These are phyloP conservation scores for Paraconiothyrium sp. DNA, from an alignment of 2,329 filamentous ascomycete species.

Conservation along the genomic window DNA sequence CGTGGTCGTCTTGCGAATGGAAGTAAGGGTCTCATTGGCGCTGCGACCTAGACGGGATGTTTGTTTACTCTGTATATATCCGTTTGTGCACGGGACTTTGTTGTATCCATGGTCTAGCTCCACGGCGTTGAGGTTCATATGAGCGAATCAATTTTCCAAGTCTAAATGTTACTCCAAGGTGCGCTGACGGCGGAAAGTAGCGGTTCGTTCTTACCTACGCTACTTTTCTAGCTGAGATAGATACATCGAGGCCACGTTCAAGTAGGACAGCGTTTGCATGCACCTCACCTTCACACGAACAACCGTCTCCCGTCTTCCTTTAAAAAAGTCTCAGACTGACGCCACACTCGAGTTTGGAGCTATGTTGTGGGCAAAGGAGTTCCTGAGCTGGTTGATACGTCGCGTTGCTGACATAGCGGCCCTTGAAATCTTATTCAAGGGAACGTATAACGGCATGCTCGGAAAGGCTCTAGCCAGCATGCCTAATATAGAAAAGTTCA, in stretches of 20 bases:
- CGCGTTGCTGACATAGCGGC: too few relatives aligned
- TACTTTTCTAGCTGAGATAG: not conserved
- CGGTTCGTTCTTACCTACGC: not conserved
- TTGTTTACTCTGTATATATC: slow-evolving; percentile 12
- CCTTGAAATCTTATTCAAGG: too few relatives aligned
- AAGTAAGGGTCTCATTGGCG: not conserved
- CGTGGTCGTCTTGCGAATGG: not conserved
- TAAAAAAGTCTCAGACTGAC: too few relatives aligned
- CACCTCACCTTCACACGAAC: too few relatives aligned
- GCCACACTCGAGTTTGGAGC: too few relatives aligned
- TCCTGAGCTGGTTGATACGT: too few relatives aligned
- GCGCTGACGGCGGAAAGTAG: not conserved
- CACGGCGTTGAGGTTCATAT: not conserved
- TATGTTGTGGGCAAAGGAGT: too few relatives aligned
- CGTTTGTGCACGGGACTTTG: not conserved
- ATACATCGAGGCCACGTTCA: not conserved
- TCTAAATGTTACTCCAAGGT: not conserved
- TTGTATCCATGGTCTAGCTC: slow-evolving; percentile 9
- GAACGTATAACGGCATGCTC: too few relatives aligned
- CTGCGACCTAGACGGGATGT: not conserved
- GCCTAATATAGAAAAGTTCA: too few relatives aligned
- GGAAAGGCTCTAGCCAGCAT: too few relatives aligned
- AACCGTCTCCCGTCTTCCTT: too few relatives aligned
- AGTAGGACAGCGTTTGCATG: not conserved
- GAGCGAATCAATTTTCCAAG: not conserved